Evolutionary conservation across 352 stramenopile genomes (phyloP).

Genomic region (Globisporangium viniferum): DNA sequence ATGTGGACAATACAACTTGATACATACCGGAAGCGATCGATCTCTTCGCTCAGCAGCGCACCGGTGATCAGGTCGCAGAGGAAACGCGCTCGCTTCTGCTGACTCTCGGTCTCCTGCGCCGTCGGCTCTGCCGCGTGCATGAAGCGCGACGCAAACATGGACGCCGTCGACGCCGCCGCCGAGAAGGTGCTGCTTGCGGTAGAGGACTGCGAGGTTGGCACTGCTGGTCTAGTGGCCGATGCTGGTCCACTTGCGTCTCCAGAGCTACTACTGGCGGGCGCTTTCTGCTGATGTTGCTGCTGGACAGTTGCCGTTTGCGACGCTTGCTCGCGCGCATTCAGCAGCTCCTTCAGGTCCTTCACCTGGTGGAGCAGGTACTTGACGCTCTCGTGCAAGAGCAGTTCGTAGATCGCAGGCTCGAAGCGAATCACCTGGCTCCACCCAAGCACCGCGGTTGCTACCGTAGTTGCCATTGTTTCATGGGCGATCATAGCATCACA

Average conservation of each 20-base stretch:
- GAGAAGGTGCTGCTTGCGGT: constrained; percentile 27
- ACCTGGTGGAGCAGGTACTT: constrained; percentile 63
- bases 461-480: not conserved
- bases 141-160: constrained; percentile 40
- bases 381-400: constrained; percentile 60
- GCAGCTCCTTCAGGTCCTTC: constrained; percentile 59
- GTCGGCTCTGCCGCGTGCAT: constrained; percentile 29
- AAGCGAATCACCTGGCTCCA: constrained; percentile 52
- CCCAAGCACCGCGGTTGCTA: constrained; percentile 33
- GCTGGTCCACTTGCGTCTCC: not conserved
- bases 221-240: constrained; percentile 9
- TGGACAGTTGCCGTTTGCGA: constrained; percentile 10
- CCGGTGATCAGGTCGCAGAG: constrained; percentile 44
- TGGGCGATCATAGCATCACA: not conserved
- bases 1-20: not conserved
- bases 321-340: constrained; percentile 39
- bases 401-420: constrained; percentile 61
- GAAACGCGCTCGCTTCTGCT: constrained; percentile 38
- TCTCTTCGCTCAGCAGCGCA: constrained; percentile 61
- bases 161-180: constrained; percentile 22
- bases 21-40: constrained; percentile 47
- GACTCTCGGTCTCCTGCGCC: constrained; percentile 31
- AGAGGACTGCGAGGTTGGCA: constrained; percentile 16
- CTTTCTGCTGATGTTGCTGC: not conserved
- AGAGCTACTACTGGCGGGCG: not conserved